These are phyloP conservation scores for Eimeria maxima DNA, from an alignment of 169 alveolate genomes.

Conservation along the genomic window DNA sequence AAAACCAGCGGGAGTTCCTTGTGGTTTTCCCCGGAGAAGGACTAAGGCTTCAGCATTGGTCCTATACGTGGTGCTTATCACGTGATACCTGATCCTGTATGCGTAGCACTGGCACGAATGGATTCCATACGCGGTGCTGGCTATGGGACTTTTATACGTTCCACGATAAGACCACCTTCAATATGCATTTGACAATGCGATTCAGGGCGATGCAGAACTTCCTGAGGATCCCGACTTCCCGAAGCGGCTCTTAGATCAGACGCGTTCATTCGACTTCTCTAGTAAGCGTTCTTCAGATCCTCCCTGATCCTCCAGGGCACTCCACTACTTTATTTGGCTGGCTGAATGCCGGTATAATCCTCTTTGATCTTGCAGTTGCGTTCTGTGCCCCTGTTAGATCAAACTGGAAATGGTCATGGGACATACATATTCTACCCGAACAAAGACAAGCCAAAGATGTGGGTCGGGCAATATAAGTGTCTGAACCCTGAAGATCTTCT, in stretches of 20 bases:
- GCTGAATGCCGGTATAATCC: background rate
- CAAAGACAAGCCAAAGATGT: slow-evolving; percentile 87
- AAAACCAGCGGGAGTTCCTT: background rate
- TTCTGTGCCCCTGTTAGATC: slow-evolving; percentile 13
- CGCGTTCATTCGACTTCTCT: slow-evolving; percentile 83
- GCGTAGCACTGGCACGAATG: background rate
- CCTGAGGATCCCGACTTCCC: slow-evolving; percentile 89
- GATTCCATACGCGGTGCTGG: no score
- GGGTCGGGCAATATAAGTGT: slow-evolving; percentile 88
- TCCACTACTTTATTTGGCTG: background rate
- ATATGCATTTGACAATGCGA: background rate
- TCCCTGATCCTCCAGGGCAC: background rate
- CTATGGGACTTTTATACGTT: background rate
- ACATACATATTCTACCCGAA: slow-evolving; percentile 87
- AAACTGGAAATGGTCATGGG: slow-evolving; percentile 81
- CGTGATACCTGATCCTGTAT: no score
- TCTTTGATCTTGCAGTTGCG: background rate
- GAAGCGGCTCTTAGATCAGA: slow-evolving; percentile 84
- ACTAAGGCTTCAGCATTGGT: background rate
- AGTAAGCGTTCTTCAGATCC: slow-evolving; percentile 62
- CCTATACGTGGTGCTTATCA: background rate
- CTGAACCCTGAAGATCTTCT: slow-evolving; percentile 87
- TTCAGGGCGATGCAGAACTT: slow-evolving; percentile 87
- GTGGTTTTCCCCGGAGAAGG: no score
- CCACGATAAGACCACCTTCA: background rate